Evolutionary conservation across 345 rosid genomes (phyloP).

Genomic region (Eucalyptus paniculata): DNA sequence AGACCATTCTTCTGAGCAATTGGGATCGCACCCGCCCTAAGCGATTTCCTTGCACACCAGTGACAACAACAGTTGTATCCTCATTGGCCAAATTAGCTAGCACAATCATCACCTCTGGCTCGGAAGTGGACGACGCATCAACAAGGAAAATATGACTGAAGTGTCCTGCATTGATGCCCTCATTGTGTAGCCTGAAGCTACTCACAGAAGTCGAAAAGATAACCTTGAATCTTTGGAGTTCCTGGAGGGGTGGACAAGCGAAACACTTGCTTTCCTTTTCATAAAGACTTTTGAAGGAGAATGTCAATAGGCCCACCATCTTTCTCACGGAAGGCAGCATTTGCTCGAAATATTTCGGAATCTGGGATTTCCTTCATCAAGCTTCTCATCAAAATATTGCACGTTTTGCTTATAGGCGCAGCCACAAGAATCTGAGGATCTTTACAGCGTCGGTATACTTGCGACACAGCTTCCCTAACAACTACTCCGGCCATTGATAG

Average conservation of each 20-base stretch:
- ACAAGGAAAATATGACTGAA: background rate
- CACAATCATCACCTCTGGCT: background rate
- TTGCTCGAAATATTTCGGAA: too few relatives aligned
- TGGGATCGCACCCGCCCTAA: slow-evolving; percentile 9
- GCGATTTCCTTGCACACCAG: background rate
- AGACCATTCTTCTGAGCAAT: slow-evolving; percentile 12
- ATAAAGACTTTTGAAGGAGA: background rate
- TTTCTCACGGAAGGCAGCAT: too few relatives aligned
- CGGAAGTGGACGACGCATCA: background rate
- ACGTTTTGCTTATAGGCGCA: background rate
- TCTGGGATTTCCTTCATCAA: background rate
- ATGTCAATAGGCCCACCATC: background rate
- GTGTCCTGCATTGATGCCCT: background rate
- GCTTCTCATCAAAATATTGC: background rate
- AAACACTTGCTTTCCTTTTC: background rate
- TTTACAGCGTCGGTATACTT: background rate
- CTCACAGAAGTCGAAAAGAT: background rate
- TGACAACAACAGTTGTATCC: background rate
- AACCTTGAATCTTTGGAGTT: background rate
- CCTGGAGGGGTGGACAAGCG: background rate
- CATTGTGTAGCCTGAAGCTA: background rate
- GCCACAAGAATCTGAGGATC: background rate
- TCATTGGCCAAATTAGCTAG: background rate
- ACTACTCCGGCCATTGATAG: background rate
- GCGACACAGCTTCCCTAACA: background rate